Base-by-base conservation (phyloP, 352 stramenopile species). In the Globisporangium splendens region DNA sequence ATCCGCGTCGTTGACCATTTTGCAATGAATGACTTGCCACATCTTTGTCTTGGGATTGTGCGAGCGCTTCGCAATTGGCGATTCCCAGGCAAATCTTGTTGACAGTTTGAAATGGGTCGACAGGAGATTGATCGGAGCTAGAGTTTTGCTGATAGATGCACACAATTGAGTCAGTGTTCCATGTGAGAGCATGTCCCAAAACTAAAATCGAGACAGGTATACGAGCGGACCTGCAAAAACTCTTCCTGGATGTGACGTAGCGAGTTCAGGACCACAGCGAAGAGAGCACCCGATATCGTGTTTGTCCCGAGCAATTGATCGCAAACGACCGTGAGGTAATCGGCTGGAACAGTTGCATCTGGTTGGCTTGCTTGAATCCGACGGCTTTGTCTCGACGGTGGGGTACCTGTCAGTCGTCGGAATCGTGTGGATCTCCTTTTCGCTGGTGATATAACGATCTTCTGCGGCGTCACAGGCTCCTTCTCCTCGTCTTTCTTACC, bases 251-350 rank as follows among this genome's bases (percentile, higher is more conserved):
- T 2, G 10, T 21, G n/a, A 24, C 70, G 68, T 14, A 83, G 48
- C 11, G 69, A 59, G 61, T 81, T 83, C 20, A 75, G 46, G 8
- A 59, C 63, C 11, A 77, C 42, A 24, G 71, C 62, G 42, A 83
- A 79, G 14, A 83, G 70, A 41, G 70, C 67, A 2, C 74, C 74
- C 0, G 71, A 79, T 6, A 81, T 73, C 13, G 69, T 83, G 44
- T 69, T 57, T 8, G 69, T 81, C 17, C 50, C 39, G 31, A 83
- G 39, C 46, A 83, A 54, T 42, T 50, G 22, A 12, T 83, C 69
- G 28, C 69, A 81, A 33, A 66, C 56, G 13, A 49, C 24, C 5
- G 69, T 73, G 33, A 83, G 50, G 12, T 54, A 38, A 57, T 79
- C 70, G 0, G 11, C 12, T 15, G 31, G 14, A 13, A 51, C 12